These are phyloP conservation scores for Stropharia rugosoannulata DNA, from an alignment of 768 basidiomycete genomes.

Conservation along the genomic window DNA sequence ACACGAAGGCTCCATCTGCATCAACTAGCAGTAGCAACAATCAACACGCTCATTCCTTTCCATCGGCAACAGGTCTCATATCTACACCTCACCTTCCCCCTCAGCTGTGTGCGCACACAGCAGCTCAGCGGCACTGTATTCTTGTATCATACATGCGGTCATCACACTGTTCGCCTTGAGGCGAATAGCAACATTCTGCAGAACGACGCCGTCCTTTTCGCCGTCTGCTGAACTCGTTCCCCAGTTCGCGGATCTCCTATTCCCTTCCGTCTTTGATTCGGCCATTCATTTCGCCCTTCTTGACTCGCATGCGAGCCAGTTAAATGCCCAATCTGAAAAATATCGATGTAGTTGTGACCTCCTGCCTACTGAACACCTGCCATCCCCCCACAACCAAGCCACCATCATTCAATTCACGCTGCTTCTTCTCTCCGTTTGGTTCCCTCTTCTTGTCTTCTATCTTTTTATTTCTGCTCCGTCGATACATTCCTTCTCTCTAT, in stretches of 20 bases:
- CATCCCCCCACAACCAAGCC: not conserved
- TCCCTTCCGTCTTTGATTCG: not conserved
- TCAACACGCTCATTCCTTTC: not conserved
- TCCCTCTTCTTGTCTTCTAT: conserved; percentile 2
- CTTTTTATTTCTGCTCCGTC: conserved; percentile 1
- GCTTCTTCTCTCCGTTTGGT: not conserved
- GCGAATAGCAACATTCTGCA: no score
- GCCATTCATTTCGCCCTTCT: not conserved
- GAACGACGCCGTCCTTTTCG: no score
- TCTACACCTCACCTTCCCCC: no score
- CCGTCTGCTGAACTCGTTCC: no score
- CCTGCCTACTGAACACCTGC: not conserved
- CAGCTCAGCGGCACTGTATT: no score
- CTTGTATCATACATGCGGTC: no score
- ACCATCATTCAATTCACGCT: conserved; percentile 2
- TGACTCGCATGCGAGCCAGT: not conserved
- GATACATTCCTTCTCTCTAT: not conserved
- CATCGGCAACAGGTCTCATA: not conserved
- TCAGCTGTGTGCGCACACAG: no score
- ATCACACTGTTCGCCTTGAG: no score
- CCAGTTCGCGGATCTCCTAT: no score
- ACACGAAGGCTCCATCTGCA: no score
- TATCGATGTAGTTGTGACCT: conserved; percentile 5
- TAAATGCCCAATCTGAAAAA: not conserved
- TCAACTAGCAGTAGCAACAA: no score